Evolutionary conservation across 495 filamentous ascomycete genomes (phyloP), one percentile per base, ranked within the genome.

Genomic region (Parachaetomium inaequale): DNA sequence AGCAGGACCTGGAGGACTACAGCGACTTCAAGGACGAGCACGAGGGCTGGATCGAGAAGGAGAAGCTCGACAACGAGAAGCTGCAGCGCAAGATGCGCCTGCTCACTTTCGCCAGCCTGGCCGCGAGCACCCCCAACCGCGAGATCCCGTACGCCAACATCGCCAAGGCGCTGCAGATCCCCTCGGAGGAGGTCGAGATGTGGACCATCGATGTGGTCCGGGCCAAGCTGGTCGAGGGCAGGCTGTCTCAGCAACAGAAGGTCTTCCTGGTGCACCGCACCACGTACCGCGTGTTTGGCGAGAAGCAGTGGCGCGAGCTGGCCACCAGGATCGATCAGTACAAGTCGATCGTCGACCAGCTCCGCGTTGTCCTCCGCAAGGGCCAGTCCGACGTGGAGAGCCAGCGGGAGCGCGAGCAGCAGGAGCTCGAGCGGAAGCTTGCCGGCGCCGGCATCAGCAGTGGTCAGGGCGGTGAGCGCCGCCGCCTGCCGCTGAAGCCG

Each of bases 151-250:
- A 98, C 76, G 80, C 79, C 64, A 81, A 83, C 61, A 96, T 98
- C 68, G 83, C 88, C 45, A 85, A 87, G 60, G 85, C 91, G 6
- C 84, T 98, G 38, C 87, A 93, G 73, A 86, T 98, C 43, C 85
- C 89, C 19, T 65, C 72, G 29, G 86, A 88, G 59, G 91, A 97
- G 49, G 91, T 96, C 11, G 94, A 98, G 82, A 88, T 92, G 82
- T 98, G 94, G 94, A 88, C 96, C 55, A 98, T 98, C 65, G 95
- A 98, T 75, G 91, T 93, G 53, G 96, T 98, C 75, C 89, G 95
- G 43, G 91, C 92, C 43, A 90, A 90, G 36, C 86, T 98, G 21
- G 89, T 98, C 55, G 94, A 98, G 79, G 94, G 94, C 63, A 93
- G 94, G 75, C 82, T 99, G 54, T 90, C 87, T 25, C 94, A 99